phyloP scores from a whole-genome alignment of 2,329 filamentous ascomycete genomes.

The Lachnum nothofagi region DNA sequence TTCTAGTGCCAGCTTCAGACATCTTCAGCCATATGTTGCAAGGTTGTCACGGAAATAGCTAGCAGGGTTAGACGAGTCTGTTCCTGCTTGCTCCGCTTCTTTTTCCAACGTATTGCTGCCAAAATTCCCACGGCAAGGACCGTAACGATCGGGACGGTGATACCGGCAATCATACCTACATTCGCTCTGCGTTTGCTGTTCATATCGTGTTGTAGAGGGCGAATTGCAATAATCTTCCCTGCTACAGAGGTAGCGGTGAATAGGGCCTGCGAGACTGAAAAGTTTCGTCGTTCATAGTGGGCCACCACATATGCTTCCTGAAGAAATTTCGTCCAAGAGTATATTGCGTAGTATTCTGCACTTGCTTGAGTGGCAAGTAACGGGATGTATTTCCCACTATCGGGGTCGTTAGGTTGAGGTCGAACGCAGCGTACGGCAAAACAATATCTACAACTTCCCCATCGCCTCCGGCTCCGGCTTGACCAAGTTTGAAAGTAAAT shows the following conservation, averaged over 20 bases:
- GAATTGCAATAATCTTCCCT: no score
- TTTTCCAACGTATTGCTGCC: no score
- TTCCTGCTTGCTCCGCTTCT: no score
- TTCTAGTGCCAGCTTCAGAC: no score
- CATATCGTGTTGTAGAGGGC: no score
- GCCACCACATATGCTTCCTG: conserved; percentile 34
- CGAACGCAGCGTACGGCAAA: conserved; percentile 28
- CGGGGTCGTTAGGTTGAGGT: conserved; percentile 28
- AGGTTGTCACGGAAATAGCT: no score
- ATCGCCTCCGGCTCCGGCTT: conserved; percentile 3
- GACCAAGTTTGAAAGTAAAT: conserved; percentile 28
- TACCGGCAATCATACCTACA: no score
- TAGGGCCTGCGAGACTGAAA: conserved; percentile 36
- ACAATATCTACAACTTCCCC: conserved; percentile 17
- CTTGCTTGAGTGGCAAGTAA: conserved; percentile 28
- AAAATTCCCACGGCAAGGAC: no score
- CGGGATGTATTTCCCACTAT: conserved; percentile 7
- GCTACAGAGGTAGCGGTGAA: conserved; percentile 33
- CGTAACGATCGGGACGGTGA: no score
- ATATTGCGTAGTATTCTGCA: conserved; percentile 22
- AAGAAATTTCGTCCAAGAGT: conserved; percentile 26
- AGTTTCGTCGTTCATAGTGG: conserved; percentile 36
- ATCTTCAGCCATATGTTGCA: no score
- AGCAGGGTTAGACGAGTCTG: no score
- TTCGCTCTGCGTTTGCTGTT: no score